Percentiles rank a stretch among this genome's conserved stretches.
These are phyloP conservation scores for Citrus australasica DNA, from an alignment of 345 rosid species.

Conservation along the genomic window DNA sequence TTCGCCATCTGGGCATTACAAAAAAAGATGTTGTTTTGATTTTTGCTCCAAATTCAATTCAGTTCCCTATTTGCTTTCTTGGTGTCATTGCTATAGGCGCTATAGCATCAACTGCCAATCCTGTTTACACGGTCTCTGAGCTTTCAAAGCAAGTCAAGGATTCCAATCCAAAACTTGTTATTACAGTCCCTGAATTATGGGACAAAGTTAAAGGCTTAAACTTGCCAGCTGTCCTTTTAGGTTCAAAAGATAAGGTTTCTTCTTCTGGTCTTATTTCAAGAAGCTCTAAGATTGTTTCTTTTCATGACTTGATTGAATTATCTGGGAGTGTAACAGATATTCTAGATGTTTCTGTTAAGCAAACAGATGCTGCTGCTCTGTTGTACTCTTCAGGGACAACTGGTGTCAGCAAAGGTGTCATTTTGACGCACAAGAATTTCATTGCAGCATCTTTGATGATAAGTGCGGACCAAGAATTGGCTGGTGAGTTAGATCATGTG, in stretches of 20 bases:
- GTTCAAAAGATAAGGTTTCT: conserved; percentile 27
- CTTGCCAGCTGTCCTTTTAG: conserved; percentile 59
- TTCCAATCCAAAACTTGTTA: conserved; percentile 59
- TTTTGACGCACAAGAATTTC: conserved; percentile 72
- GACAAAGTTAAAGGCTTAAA: conserved; percentile 55
- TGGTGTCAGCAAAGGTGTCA: conserved; percentile 80
- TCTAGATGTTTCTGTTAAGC: conserved; percentile 42
- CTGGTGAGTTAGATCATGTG: conserved; percentile 46
- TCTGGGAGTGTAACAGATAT: conserved; percentile 42
- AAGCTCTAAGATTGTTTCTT: conserved; percentile 29
- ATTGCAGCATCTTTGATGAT: conserved; percentile 61
- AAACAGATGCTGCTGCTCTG: conserved; percentile 60
- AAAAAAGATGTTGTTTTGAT: conserved; percentile 67
- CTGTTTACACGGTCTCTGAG: conserved; percentile 61
- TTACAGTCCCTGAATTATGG: conserved; percentile 59
- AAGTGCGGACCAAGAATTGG: conserved; percentile 45
- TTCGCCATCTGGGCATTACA: conserved; percentile 58
- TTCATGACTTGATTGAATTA: conserved; percentile 44
- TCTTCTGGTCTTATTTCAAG: conserved; percentile 10
- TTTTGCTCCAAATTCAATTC: conserved; percentile 78
- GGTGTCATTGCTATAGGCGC: conserved; percentile 67
- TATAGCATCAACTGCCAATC: conserved; percentile 72
- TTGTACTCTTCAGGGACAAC: conserved; percentile 93
- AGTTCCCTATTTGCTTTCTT: conserved; percentile 68
- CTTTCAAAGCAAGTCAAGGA: conserved; percentile 67